Evolutionary conservation across 2,329 filamentous ascomycete species (phyloP), one percentile per base, ranked within the genome.

Genomic region (Apiospora koreana): DNA sequence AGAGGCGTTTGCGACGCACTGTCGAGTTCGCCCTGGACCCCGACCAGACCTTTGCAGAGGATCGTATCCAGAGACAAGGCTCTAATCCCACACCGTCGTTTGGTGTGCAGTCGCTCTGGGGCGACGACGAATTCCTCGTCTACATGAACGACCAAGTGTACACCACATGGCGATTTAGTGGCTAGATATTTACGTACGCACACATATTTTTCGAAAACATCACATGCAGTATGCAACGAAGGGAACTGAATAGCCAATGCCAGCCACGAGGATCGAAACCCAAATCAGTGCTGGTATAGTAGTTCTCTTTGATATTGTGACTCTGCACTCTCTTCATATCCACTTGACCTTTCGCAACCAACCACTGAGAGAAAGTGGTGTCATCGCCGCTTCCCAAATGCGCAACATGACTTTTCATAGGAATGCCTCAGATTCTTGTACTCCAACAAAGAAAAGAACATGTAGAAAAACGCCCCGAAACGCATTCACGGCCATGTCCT

Each of bases 111-210:
- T 67, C 28, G 18, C 65, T 67, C 25, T 67, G 65, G 25, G 65
- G 65, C 8, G 77, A 79, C 43, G 77, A 78, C 45, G 73, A 77
- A 16, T 77, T 77, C 54, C 68, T 79, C 41, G 38, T 79, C 8
- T 73, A 76, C 25, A 72, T 79, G n/a, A 71, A 75, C 38, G 69
- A 75, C 28, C 72, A 75, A 9, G 74, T 71, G 21, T 79, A 79
- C 58, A 76, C 74, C 6, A 75, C 75, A 12, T 77, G 77, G 68
- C 75, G 73, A 54, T 79, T 77, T 48, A 38, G 54, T 12, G 28
- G 54, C 31, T 62, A 38, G 4, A 23, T 62, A 21, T 21, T 35
- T 28, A 38, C 31, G 10, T 10, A 58, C 21, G 2, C 25, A 31
- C 21, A 58, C 2, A 31, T 21, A 18, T 16, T 31, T 12, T 9